Evolutionary conservation across 2,329 filamentous ascomycete genomes (phyloP).

Genomic region (Aspergillus neotritici): DNA sequence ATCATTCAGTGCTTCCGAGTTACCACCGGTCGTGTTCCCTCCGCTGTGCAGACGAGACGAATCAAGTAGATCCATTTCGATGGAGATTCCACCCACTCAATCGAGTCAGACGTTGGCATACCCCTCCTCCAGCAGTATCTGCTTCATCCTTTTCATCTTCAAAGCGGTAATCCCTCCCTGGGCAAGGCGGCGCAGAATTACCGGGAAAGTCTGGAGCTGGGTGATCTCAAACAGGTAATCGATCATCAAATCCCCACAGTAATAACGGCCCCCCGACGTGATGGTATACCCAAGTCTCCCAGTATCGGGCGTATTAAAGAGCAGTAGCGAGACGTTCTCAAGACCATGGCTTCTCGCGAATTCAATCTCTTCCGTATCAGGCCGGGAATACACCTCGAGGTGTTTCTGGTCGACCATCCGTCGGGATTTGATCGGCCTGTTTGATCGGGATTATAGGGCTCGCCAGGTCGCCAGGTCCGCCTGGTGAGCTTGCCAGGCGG

Average conservation of each 20-base stretch:
- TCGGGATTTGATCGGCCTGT: neutral
- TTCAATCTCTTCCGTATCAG: neutral
- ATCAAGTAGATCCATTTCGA: too few relatives aligned
- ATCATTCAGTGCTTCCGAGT: too few relatives aligned
- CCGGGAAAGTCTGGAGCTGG: neutral
- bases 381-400: neutral
- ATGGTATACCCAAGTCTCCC: conserved; percentile 1
- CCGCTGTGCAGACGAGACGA: too few relatives aligned
- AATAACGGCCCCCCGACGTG: neutral
- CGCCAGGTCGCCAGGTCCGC: too few relatives aligned
- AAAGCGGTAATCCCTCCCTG: neutral
- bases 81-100: too few relatives aligned
- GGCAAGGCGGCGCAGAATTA: neutral
- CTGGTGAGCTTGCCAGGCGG: too few relatives aligned
- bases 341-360: conserved; percentile 1
- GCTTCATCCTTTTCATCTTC: too few relatives aligned
- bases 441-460: too few relatives aligned
- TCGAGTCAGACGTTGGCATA: too few relatives aligned
- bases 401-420: neutral
- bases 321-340: neutral
- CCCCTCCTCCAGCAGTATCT: too few relatives aligned
- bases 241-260: neutral
- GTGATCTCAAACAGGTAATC: conserved; percentile 2
- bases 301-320: conserved; percentile 1
- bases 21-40: too few relatives aligned